phyloP scores from a whole-genome alignment of 371 early-diverging fungal genomes.

The Mucor racemosus region DNA sequence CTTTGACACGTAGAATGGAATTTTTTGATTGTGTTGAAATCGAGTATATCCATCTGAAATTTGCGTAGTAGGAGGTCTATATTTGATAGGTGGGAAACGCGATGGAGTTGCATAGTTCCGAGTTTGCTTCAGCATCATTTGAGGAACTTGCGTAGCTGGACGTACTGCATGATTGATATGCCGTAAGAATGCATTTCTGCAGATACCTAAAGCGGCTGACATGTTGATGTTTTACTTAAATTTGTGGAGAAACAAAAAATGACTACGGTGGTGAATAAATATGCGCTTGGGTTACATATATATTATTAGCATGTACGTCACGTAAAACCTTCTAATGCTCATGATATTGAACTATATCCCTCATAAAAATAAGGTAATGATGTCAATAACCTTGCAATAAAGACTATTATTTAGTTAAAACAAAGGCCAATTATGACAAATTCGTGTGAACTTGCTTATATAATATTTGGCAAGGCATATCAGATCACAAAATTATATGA shows the following conservation, averaged over 20 bases:
- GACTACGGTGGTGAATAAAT: background rate
- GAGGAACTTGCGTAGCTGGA: background rate
- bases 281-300: background rate
- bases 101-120: slow-evolving; percentile 8
- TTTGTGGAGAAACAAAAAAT: background rate
- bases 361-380: no score
- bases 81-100: slow-evolving; percentile 11
- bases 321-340: background rate
- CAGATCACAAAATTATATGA: no score
- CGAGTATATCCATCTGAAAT: slow-evolving; percentile 29
- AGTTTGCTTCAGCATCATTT: background rate
- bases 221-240: background rate
- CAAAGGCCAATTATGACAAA: no score
- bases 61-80: slow-evolving; percentile 2
- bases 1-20: slow-evolving; percentile 40
- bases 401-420: no score
- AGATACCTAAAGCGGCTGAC: background rate
- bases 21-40: slow-evolving; percentile 26
- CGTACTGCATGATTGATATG: background rate
- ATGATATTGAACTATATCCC: no score
- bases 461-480: no score
- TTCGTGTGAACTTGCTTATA: no score
- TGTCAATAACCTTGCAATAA: background rate
- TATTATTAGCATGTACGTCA: background rate
- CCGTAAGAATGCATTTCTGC: background rate